Evolutionary conservation across 2,329 filamentous ascomycete species (phyloP).

Genomic region (Biscogniauxia sp.): DNA sequence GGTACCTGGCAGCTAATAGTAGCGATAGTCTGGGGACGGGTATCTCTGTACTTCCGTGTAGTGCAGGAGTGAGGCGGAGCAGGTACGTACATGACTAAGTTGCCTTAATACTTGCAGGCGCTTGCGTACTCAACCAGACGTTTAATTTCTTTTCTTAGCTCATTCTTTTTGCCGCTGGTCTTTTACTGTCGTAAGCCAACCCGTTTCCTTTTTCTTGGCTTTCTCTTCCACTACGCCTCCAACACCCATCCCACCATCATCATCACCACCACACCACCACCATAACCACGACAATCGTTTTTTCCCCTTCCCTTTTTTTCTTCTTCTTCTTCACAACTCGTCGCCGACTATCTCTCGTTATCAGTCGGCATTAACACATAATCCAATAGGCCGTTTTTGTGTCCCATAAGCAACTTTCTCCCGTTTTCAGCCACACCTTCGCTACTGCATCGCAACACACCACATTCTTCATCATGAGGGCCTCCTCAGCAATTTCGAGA

Average conservation of each 20-base stretch:
- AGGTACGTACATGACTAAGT: background rate
- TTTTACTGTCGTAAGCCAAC: background rate
- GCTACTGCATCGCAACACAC: background rate
- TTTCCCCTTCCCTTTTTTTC: slow-evolving; percentile 5
- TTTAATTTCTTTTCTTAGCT: background rate
- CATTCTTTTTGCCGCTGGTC: background rate
- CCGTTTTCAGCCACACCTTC: background rate
- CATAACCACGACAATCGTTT: background rate
- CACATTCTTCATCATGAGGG: slow-evolving; percentile 25
- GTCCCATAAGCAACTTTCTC: background rate
- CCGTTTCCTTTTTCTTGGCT: slow-evolving; percentile 1
- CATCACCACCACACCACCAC: slow-evolving; percentile 6
- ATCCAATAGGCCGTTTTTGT: background rate
- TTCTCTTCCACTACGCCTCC: background rate
- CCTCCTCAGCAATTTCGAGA: slow-evolving; percentile 23
- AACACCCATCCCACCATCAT: background rate
- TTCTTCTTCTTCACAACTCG: background rate
- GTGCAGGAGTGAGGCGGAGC: background rate
- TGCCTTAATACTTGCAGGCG: background rate
- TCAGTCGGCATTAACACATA: slow-evolving; percentile 3
- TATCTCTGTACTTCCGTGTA: background rate
- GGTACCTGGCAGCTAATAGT: background rate
- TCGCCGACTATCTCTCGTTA: slow-evolving; percentile 7
- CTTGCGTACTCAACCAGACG: background rate
- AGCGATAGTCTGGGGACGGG: background rate